Conservation (phyloP, 768 basidiomycete genomes). For the Lactifluus volemus region DNA sequence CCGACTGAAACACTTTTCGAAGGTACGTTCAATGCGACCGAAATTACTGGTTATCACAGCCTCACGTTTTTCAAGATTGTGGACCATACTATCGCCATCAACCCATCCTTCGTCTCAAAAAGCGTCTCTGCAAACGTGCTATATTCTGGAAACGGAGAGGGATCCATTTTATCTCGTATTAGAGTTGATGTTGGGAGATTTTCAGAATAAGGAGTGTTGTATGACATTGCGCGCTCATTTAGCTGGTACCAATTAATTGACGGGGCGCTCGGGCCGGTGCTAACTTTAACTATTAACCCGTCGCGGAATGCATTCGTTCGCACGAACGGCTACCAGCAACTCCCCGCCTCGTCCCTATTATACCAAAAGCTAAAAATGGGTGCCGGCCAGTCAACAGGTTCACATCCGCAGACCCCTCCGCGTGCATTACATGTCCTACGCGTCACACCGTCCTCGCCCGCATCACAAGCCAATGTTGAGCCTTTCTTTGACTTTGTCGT, state of each 20-base stretch:
- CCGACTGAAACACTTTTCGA: constrained; percentile 81
- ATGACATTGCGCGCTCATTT: too few relatives aligned
- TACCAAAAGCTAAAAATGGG: constrained; percentile 45
- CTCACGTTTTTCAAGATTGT: constrained; percentile 45
- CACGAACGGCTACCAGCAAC: background rate
- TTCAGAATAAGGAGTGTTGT: background rate
- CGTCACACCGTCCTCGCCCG: constrained; percentile 84
- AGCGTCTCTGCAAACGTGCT: constrained; percentile 42
- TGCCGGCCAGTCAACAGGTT: constrained; percentile 58
- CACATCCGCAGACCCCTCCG: constrained; percentile 37
- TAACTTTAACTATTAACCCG: too few relatives aligned
- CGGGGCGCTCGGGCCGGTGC: background rate
- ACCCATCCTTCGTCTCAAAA: constrained; percentile 73
- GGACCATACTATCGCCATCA: constrained; percentile 69
- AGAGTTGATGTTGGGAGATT: constrained; percentile 15
- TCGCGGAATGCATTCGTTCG: too few relatives aligned
- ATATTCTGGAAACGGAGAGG: constrained; percentile 15
- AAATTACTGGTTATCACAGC: constrained; percentile 40
- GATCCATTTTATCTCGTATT: constrained; percentile 3
- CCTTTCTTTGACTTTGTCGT: constrained; percentile 97
- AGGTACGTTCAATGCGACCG: constrained; percentile 40
- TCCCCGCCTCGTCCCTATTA: background rate
- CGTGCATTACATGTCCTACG: constrained; percentile 81
- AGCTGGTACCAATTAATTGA: background rate
- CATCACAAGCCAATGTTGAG: constrained; percentile 74